Percentiles rank a stretch among this genome's conserved stretches.
phyloP scores from a whole-genome alignment of 2,329 filamentous ascomycete species.

The Nannizziopsis arthrosporioides region DNA sequence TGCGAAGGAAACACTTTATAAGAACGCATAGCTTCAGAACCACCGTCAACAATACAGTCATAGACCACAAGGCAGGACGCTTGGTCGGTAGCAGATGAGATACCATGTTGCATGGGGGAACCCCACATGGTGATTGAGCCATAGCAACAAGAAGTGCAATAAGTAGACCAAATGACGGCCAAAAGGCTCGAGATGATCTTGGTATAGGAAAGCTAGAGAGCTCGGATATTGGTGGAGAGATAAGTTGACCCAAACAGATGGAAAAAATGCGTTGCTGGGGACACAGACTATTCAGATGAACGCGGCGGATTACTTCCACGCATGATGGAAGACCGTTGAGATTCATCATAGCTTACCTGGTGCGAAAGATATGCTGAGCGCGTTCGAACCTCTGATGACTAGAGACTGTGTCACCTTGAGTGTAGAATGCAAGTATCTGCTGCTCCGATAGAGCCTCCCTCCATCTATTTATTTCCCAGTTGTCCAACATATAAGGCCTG shows the following conservation, averaged over 20 bases:
- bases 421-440: conserved; percentile 2
- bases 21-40: not conserved
- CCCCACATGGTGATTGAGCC: not conserved
- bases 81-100: not conserved
- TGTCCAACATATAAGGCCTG: not conserved
- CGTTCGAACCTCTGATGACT: not conserved
- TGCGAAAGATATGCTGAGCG: not conserved
- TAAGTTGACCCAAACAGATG: not conserved
- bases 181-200: not conserved
- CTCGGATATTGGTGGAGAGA: not conserved
- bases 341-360: not conserved
- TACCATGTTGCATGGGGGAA: not conserved
- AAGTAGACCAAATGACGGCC: not conserved
- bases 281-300: conserved; percentile 5
- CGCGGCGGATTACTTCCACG: not conserved
- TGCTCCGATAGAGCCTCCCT: not conserved
- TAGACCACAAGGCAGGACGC: not conserved
- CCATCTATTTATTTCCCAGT: not conserved
- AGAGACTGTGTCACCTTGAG: not conserved
- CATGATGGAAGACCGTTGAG: conserved; percentile 3
- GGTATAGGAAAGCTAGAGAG: too few species aligned
- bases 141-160: not conserved
- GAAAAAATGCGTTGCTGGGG: not conserved
- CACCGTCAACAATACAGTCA: not conserved
- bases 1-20: not conserved